phyloP scores from a whole-genome alignment of 495 filamentous ascomycete genomes.

The Melanomma pulvis-pyrius region DNA sequence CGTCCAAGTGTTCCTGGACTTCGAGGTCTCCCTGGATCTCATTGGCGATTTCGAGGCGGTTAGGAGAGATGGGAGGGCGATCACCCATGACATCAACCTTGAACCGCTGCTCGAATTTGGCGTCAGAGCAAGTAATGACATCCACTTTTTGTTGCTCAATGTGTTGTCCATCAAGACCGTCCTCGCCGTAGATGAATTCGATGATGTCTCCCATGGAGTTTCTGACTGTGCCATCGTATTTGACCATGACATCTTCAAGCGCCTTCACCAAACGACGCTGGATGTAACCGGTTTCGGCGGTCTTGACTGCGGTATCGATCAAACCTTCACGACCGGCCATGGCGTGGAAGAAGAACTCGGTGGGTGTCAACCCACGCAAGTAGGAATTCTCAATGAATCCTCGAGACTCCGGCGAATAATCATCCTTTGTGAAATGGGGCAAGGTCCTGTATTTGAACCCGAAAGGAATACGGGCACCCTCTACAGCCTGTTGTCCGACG shows the following conservation, averaged over 20 bases:
- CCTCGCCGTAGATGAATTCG: constrained; percentile 97
- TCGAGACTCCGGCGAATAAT: constrained; percentile 94
- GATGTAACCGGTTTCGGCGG: constrained; percentile 98
- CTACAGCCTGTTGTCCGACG: constrained; percentile 95
- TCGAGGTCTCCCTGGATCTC: constrained; percentile 85
- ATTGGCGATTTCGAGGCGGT: constrained; percentile 80
- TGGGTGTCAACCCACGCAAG: constrained; percentile 89
- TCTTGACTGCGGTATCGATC: constrained; percentile 99
- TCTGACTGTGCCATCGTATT: constrained; percentile 95
- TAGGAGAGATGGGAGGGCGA: constrained; percentile 61
- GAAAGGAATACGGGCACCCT: constrained; percentile 98
- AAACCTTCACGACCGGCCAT: constrained; percentile 99
- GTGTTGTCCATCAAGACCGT: constrained; percentile 85
- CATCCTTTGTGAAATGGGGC: constrained; percentile 98
- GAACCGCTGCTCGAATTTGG: constrained; percentile 74
- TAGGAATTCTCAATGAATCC: constrained; percentile 99
- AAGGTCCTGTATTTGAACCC: constrained; percentile 98
- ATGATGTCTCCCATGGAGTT: constrained; percentile 97
- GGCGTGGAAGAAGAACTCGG: constrained; percentile 99
- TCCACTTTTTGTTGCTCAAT: constrained; percentile 93
- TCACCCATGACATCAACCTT: constrained; percentile 94
- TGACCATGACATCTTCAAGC: constrained; percentile 94
- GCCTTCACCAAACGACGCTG: constrained; percentile 98
- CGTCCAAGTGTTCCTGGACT: constrained; percentile 81
- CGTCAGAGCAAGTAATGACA: constrained; percentile 73